Conservation (phyloP, 805 yeast species). For the Sugiyamaella boreocaroliniensis region DNA sequence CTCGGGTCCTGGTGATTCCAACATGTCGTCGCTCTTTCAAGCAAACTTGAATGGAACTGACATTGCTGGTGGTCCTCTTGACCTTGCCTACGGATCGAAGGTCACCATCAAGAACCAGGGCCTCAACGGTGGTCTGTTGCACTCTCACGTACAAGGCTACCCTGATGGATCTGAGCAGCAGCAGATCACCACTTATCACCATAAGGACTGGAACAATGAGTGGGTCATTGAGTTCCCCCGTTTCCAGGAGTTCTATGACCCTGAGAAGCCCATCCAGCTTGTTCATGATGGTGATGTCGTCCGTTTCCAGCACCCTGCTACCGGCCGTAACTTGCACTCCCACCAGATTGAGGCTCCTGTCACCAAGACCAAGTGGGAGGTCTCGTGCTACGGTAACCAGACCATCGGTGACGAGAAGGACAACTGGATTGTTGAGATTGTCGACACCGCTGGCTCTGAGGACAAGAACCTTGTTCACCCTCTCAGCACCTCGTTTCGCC, state of each 20-base stretch:
- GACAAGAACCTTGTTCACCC: slow-evolving; percentile 43
- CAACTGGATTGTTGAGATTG: slow-evolving; percentile 85
- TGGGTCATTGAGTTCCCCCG: slow-evolving; percentile 48
- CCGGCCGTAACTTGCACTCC: slow-evolving; percentile 75
- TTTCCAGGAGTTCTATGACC: slow-evolving; percentile 22
- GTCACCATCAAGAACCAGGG: slow-evolving; percentile 67
- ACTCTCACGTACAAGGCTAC: slow-evolving; percentile 77
- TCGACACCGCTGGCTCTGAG: slow-evolving; percentile 34
- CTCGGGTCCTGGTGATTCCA: slow-evolving; percentile 90
- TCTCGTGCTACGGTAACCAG: slow-evolving; percentile 75
- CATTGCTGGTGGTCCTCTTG: slow-evolving; percentile 60
- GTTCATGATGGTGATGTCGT: slow-evolving; percentile 60
- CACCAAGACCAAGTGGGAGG: slow-evolving; percentile 64
- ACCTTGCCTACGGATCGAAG: slow-evolving; percentile 54
- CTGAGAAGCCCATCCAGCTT: slow-evolving; percentile 27
- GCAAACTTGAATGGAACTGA: slow-evolving; percentile 69
- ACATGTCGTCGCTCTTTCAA: slow-evolving; percentile 85
- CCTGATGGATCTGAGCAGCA: slow-evolving; percentile 94
- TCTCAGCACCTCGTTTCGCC: slow-evolving; percentile 73
- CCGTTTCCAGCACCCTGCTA: slow-evolving; percentile 62
- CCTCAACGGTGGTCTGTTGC: slow-evolving; percentile 65
- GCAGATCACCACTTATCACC: slow-evolving; percentile 89
- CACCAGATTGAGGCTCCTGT: slow-evolving; percentile 76
- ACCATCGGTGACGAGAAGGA: slow-evolving; percentile 72
- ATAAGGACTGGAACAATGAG: slow-evolving; percentile 79